Percentiles rank a stretch among this genome's conserved stretches.
Conservation (phyloP, 2,329 filamentous ascomycete species). For the Cryphonectria parasitica region DNA sequence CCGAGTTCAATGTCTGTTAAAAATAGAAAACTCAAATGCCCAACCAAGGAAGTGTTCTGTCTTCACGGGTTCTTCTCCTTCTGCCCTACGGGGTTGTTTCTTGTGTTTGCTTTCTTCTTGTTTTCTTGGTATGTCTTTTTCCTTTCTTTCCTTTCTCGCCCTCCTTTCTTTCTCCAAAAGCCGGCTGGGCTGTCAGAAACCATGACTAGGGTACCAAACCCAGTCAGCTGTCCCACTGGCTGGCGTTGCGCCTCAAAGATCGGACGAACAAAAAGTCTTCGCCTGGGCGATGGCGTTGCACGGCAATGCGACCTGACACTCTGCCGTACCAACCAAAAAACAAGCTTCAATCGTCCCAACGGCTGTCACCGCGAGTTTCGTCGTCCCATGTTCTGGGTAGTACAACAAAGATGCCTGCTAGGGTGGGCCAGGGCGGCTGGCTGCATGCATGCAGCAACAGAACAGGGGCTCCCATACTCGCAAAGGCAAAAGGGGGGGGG, state of each 20-base stretch:
- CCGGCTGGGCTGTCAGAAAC: background rate
- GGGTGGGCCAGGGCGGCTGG: background rate
- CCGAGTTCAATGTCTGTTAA: background rate
- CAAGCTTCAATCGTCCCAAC: background rate
- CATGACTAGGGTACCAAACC: background rate
- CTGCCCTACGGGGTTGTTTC: background rate
- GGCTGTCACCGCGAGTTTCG: background rate
- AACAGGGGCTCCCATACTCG: constrained; percentile 1
- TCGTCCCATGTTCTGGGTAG: background rate
- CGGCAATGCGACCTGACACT: constrained; percentile 1
- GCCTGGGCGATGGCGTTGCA: background rate
- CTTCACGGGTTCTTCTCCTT: background rate
- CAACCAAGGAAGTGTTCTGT: background rate
- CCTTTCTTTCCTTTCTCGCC: too few species aligned
- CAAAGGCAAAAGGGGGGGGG: background rate
- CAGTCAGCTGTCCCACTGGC: background rate
- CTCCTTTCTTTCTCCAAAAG: background rate
- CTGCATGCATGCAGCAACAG: background rate
- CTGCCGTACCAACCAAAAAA: constrained; percentile 2
- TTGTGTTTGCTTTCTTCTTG: background rate
- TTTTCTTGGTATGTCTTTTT: too few species aligned
- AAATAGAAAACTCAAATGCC: background rate
- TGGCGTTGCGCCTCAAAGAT: background rate
- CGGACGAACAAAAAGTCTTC: background rate
- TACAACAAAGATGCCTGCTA: background rate